Conservation (phyloP, 139 green algal genomes). For the Monoraphidium neglectum region DNA sequence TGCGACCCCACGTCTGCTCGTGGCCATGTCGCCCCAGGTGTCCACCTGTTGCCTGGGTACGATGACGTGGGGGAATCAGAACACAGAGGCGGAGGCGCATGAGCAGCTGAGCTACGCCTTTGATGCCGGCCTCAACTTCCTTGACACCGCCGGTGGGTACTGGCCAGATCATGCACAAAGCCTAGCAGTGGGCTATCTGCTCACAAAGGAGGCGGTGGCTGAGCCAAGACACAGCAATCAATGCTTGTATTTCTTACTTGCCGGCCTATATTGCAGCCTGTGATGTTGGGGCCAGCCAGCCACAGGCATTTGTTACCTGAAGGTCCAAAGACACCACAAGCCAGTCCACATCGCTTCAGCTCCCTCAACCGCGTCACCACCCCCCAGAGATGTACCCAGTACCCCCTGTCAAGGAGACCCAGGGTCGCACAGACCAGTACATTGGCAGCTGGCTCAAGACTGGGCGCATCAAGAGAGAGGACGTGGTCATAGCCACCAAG, state of each 20-base stretch:
- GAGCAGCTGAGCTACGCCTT: slow-evolving; percentile 51
- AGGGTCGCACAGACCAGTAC: slow-evolving; percentile 82
- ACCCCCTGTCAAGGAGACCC: slow-evolving; percentile 51
- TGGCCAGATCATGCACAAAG: too few relatives aligned
- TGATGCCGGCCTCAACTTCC: slow-evolving; percentile 82
- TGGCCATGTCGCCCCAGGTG: background rate
- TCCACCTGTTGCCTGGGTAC: slow-evolving; percentile 69
- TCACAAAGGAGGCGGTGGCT: too few relatives aligned
- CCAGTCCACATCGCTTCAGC: too few relatives aligned
- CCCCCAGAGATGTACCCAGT: slow-evolving; percentile 83
- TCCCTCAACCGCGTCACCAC: too few relatives aligned
- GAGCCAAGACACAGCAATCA: too few relatives aligned
- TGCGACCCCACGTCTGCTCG: background rate
- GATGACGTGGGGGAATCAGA: slow-evolving; percentile 86
- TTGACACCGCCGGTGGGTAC: slow-evolving; percentile 76
- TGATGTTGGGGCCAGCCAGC: too few relatives aligned
- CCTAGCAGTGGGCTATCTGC: too few relatives aligned
- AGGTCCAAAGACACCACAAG: too few relatives aligned
- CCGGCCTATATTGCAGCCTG: too few relatives aligned
- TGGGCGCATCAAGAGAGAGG: slow-evolving; percentile 49
- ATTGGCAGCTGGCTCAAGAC: slow-evolving; percentile 85
- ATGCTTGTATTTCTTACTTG: too few relatives aligned
- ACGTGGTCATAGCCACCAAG: slow-evolving; percentile 88
- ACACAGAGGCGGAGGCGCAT: slow-evolving; percentile 45
- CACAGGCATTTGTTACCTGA: too few relatives aligned